Evolutionary conservation across 306 rosid genomes (phyloP), one percentile per base, ranked within the genome.

Genomic region (Urtica urens): DNA sequence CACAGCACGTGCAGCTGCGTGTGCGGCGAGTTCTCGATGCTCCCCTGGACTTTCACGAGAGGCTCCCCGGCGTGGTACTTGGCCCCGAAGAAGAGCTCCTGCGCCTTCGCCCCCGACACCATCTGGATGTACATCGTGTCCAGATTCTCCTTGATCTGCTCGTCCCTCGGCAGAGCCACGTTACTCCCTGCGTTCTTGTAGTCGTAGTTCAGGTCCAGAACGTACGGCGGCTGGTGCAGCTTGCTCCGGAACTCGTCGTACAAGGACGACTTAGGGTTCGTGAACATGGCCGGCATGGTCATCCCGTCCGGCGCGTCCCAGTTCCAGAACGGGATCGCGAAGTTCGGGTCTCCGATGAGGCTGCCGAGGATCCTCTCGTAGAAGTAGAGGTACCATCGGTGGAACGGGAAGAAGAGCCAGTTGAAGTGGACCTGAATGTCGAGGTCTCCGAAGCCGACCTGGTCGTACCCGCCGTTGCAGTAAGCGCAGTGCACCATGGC

Each of bases 341-440:
- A 82, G 6, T 49, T 68, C 0, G 92, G 85, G 20, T 87, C 96
- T 6, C 44, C 63, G 33, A 87, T 82, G 31, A 87, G 41, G n/a
- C 70, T 74, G 0, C 92, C 96, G 14, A 79, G 53, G 51, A 82
- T 87, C 68, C 61, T 87, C 70, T 87, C 96, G 15, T 72, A 34
- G 66, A 86, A 86, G 51, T 86, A 77, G 1, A 86, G 52, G 53
- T 82, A 86, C 67, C 72, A 86, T 3, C 96, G 73, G 50, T 86
- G 96, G 41, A 46, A 86, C 10, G 96, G 96, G 21, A 77, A 82
- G 70, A 86, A 86, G 17, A 82, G 92, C 96, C 96, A 80, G 0
- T 80, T 75, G 3, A 38, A 44, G 59, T 87, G 96, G 19, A 87
- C 63, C 69, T 82, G 94, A 8, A 79, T 49, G 12, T 79, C 86